Base-by-base conservation (phyloP, 2,329 filamentous ascomycete species). In the Nemania diffusa region DNA sequence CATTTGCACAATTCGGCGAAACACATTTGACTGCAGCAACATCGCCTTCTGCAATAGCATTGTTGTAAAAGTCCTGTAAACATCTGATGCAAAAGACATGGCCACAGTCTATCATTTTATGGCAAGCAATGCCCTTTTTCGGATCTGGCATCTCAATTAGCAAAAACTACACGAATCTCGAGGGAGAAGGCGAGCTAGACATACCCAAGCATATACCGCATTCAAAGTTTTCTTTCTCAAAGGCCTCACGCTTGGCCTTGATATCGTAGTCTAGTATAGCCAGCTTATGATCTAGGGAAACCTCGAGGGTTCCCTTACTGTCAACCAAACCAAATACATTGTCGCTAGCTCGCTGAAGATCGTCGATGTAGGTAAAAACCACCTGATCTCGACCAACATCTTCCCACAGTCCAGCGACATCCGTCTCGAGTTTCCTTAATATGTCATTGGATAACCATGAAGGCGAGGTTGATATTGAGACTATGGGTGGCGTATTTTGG, bases 41-140 rank as follows among this genome's bases (percentile, higher is more conserved):
- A 73, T 97, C 91, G 0, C 96, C 96, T 75, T 97, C 92, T 0
- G 84, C 88, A 73, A 99, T 97, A 71, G 93, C 94, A 70, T 89
- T 90, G 72, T 91, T 93, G 84, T 97, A 98, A 73, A 95, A 97
- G 73, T 95, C 93, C 69, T 92, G 91, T 2, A 99, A 83, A 75
- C 96, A 99, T n/a, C 88, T 80, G 20, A 91, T 82, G 78, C 96
- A 99, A 76, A 98, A 99, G 42, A 98, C 93, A 77, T 99, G 95
- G 0, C 88, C 89, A 78, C 96, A 99, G 65, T 91, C 89, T 52
- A 91, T 80, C 85, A 98, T 90, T 48, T 88, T 88, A 80, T 98
- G 92, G 78, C 96, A 98, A 11, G 84, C 86, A 0, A 83, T 80
- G 1, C 96, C 96, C 78, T 97, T 97, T 79, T 97, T 97, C 0